phyloP scores from a whole-genome alignment of 192 early-diverging fungal species.

The Linnemannia exigua region DNA sequence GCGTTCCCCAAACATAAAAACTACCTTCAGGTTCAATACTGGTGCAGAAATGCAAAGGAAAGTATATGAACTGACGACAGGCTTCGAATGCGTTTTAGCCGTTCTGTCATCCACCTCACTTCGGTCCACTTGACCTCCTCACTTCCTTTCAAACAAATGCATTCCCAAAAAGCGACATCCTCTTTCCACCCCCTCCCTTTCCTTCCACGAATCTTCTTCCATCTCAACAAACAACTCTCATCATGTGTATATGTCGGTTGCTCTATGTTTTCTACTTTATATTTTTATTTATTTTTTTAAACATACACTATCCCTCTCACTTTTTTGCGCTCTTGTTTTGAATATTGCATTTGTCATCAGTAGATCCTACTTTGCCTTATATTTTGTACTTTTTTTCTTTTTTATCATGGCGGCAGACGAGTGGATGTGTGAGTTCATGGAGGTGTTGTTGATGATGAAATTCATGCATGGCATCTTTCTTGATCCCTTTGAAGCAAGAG shows the following conservation, averaged over 20 bases:
- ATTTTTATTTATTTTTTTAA: too few relatives aligned
- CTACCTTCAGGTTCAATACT: too few relatives aligned
- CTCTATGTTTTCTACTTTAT: neutral
- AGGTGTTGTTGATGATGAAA: neutral
- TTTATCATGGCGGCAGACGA: neutral
- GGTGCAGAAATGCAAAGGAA: neutral
- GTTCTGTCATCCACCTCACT: neutral
- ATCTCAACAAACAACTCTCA: neutral
- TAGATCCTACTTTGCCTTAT: neutral
- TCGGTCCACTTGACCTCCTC: neutral
- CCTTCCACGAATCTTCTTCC: neutral
- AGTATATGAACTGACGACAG: neutral
- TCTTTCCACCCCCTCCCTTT: neutral
- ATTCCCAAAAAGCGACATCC: neutral
- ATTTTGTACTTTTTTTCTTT: too few relatives aligned
- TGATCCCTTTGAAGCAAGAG: neutral
- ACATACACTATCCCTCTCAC: neutral
- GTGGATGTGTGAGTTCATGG: neutral
- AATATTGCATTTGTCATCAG: conserved; percentile 3
- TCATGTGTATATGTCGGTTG: neutral
- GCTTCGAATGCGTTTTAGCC: neutral
- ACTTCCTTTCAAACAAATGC: neutral
- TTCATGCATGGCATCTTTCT: neutral
- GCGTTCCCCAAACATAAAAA: too few relatives aligned
- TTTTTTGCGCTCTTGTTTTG: neutral